A percentile compares a stretch with the other conserved stretches of the same genome.
phyloP scores from a whole-genome alignment of 2,329 filamentous ascomycete species.

The Aspergillus sp. region DNA sequence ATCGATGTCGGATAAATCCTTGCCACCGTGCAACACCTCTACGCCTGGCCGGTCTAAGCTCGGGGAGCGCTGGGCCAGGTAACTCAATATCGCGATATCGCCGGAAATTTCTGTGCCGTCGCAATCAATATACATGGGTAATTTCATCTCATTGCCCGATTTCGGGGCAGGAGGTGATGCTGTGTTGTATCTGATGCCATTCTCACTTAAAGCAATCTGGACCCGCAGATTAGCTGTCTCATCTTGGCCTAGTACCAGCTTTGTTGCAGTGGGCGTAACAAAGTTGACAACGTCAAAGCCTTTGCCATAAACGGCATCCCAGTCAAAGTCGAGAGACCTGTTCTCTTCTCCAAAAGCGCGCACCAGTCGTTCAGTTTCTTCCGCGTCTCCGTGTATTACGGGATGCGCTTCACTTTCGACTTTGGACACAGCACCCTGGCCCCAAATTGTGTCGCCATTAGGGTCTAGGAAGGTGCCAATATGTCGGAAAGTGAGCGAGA shows the following conservation, averaged over 20 bases:
- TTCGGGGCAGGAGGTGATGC: neutral
- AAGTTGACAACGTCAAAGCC: constrained; percentile 76
- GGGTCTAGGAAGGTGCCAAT: constrained; percentile 81
- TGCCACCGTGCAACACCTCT: constrained; percentile 28
- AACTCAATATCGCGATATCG: constrained; percentile 31
- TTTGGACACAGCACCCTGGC: constrained; percentile 80
- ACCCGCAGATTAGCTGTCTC: constrained; percentile 39
- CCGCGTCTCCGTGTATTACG: constrained; percentile 69
- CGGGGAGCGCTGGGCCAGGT: constrained; percentile 26
- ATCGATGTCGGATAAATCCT: constrained; percentile 29
- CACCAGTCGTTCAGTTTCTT: constrained; percentile 65
- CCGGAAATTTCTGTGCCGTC: constrained; percentile 31
- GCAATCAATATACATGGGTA: constrained; percentile 28
- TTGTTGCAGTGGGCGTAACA: constrained; percentile 35
- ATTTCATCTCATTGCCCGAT: constrained; percentile 1
- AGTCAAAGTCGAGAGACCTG: constrained; percentile 66
- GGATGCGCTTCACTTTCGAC: constrained; percentile 56
- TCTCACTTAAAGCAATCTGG: constrained; percentile 39
- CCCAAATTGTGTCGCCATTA: constrained; percentile 74
- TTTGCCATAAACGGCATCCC: constrained; percentile 70
- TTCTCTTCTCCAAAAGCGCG: constrained; percentile 85
- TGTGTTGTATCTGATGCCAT: constrained; percentile 37
- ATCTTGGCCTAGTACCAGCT: constrained; percentile 33
- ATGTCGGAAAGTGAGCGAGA: constrained; percentile 85
- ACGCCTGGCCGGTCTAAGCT: constrained; percentile 26